Percentiles rank a stretch among this genome's conserved stretches.
Conservation (phyloP, 208 protist species). For the Leishmania martiniquensis region DNA sequence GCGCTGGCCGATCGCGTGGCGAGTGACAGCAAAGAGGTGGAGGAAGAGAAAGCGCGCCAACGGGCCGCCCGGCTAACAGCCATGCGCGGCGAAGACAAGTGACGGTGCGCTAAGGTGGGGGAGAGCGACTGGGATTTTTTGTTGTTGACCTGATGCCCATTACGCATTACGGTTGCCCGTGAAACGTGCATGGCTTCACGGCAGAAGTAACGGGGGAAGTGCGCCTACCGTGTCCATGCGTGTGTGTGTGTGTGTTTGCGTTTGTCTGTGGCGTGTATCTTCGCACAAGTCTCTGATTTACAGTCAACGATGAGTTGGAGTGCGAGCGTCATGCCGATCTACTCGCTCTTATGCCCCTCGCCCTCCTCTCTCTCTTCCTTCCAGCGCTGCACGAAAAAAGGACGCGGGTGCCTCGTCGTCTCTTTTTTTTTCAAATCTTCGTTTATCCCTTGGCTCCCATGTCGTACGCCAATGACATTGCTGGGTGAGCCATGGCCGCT, state of each 20-base stretch:
- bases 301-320: background rate
- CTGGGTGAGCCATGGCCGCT: background rate
- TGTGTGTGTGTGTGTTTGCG: slow-evolving; percentile 11
- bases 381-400: background rate
- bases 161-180: background rate
- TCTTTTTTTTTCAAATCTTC: background rate
- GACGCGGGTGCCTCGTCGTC: background rate
- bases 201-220: background rate
- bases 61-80: slow-evolving; percentile 64
- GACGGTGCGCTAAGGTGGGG: background rate
- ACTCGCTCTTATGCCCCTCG: background rate
- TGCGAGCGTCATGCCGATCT: background rate
- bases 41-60: slow-evolving; percentile 74
- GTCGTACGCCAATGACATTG: background rate
- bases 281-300: background rate
- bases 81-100: slow-evolving; percentile 32
- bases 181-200: background rate
- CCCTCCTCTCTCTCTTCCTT: background rate
- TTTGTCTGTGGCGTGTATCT: background rate
- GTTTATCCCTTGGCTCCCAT: too few relatives aligned
- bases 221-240: background rate
- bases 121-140: background rate
- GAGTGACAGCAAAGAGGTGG: slow-evolving; percentile 61
- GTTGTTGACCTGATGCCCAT: background rate
- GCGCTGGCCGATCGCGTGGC: slow-evolving; percentile 57